Base-by-base conservation (phyloP, 192 early-diverging fungal species). In the Coemansia sp. region DNA sequence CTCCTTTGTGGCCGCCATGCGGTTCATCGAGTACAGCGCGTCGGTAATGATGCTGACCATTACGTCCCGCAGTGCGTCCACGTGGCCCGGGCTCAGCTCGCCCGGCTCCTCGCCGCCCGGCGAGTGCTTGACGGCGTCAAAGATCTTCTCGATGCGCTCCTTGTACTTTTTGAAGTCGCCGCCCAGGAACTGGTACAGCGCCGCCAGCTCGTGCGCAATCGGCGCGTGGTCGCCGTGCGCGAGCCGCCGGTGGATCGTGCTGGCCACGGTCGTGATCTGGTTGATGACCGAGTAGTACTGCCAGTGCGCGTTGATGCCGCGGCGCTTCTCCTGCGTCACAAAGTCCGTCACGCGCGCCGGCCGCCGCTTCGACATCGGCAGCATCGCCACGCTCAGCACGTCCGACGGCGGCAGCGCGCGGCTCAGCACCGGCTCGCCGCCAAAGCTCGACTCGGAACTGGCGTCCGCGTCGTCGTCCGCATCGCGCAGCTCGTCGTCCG, bases 101-200 rank as follows among this genome's bases (percentile, higher is more conserved):
- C 27, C 32, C 19, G 52, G 57, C 21, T 67, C 51, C 24, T 67
- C 57, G 27, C 27, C 46, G n/a, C 44, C 57, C 45, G 67, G 69
- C 2, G 56, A 53, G 23, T 44, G 56, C 62, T 69, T 73, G 58
- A 73, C 47, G 10, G 66, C 53, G 27, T 73, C 76, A 55, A 79
- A 79, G 18, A 73, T 51, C 5, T 47, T 56, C 57, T 79, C 76
- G 24, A 79, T 79, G 3, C 46, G 54, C 52, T 50, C 54, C 64
- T 79, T 79, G 66, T 69, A 79, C 66, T 79, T 79, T 69, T 73
- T 79, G 38, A 79, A 79, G 28, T 79, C 76, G 47, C 76, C 76
- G 23, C 76, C 76, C 22, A 79, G 56, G 48, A 73, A 79, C 66
- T 79, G 76, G 57, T 79, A 79, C 50, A 79, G 59, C 11, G 71